Evolutionary conservation across 1,139 yeast species (phyloP).

Genomic region (Taphrina communis): DNA sequence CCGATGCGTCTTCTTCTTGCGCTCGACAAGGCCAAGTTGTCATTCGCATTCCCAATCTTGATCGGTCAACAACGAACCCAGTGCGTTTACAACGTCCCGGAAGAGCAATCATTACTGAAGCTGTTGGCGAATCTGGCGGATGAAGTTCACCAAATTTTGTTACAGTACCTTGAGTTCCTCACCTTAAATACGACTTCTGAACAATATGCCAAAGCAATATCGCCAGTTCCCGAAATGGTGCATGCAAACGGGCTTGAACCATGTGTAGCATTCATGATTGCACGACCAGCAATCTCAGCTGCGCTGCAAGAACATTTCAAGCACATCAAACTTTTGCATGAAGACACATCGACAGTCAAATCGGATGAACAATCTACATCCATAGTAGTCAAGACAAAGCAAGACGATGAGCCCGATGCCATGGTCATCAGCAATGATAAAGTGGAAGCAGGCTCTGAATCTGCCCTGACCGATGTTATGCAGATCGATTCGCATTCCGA

Average conservation of each 20-base stretch:
- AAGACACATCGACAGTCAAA: background rate
- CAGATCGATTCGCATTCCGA: background rate
- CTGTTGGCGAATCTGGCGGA: constrained; percentile 41
- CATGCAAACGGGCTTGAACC: constrained; percentile 61
- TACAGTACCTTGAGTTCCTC: constrained; percentile 33
- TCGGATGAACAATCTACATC: background rate
- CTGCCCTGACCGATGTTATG: background rate
- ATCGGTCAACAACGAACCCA: constrained; percentile 62
- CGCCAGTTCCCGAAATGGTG: constrained; percentile 59
- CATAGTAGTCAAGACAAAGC: background rate
- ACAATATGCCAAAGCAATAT: constrained; percentile 54
- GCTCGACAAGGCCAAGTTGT: constrained; percentile 57
- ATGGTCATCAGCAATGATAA: background rate
- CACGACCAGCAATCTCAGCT: constrained; percentile 63
- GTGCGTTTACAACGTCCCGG: constrained; percentile 54
- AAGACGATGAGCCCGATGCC: background rate
- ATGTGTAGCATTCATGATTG: constrained; percentile 76
- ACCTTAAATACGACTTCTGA: constrained; percentile 45
- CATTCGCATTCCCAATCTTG: constrained; percentile 69
- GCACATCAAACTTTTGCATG: background rate
- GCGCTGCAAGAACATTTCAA: constrained; percentile 9
- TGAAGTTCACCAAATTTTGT: constrained; percentile 33
- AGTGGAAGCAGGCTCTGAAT: background rate
- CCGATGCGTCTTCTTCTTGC: constrained; percentile 62
- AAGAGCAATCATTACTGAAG: constrained; percentile 46